These are phyloP conservation scores for Petrea volubilis DNA, from an alignment of 257 asterid species.

Conservation along the genomic window DNA sequence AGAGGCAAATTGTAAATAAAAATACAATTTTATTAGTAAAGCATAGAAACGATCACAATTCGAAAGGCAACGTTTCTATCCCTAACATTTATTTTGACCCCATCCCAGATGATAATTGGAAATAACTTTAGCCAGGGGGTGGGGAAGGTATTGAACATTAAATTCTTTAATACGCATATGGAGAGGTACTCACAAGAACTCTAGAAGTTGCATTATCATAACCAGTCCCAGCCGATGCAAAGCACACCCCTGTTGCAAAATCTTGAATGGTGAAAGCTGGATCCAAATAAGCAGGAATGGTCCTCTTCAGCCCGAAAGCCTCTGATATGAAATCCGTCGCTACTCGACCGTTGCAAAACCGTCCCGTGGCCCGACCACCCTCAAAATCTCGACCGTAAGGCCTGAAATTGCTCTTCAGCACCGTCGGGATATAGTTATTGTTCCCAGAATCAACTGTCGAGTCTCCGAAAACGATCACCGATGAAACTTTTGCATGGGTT, in stretches of 20 bases:
- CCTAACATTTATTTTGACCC: too few relatives aligned
- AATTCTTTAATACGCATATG: too few relatives aligned
- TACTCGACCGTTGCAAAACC: slow-evolving; percentile 71
- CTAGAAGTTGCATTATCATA: slow-evolving; percentile 61
- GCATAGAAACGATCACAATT: too few relatives aligned
- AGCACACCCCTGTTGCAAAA: slow-evolving; percentile 76
- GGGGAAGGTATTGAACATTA: too few relatives aligned
- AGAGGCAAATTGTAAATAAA: too few relatives aligned
- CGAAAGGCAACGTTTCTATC: too few relatives aligned
- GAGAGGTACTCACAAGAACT: slow-evolving; percentile 49
- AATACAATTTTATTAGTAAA: too few relatives aligned
- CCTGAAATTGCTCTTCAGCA: slow-evolving; percentile 58
- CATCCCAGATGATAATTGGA: too few relatives aligned
- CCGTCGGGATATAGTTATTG: slow-evolving; percentile 57
- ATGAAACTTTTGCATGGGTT: slow-evolving; percentile 47
- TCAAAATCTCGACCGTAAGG: slow-evolving; percentile 73
- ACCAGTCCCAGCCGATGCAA: slow-evolving; percentile 91
- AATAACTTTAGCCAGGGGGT: too few relatives aligned
- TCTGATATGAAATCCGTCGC: slow-evolving; percentile 65
- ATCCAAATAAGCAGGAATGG: slow-evolving; percentile 72
- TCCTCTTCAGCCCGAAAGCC: slow-evolving; percentile 58
- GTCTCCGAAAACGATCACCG: slow-evolving; percentile 77
- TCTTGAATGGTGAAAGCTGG: slow-evolving; percentile 59
- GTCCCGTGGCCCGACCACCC: slow-evolving; percentile 59
- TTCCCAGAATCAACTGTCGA: slow-evolving; percentile 84